Conservation (phyloP, 2,329 filamentous ascomycete genomes). For the Calonectria hawksworthii region DNA sequence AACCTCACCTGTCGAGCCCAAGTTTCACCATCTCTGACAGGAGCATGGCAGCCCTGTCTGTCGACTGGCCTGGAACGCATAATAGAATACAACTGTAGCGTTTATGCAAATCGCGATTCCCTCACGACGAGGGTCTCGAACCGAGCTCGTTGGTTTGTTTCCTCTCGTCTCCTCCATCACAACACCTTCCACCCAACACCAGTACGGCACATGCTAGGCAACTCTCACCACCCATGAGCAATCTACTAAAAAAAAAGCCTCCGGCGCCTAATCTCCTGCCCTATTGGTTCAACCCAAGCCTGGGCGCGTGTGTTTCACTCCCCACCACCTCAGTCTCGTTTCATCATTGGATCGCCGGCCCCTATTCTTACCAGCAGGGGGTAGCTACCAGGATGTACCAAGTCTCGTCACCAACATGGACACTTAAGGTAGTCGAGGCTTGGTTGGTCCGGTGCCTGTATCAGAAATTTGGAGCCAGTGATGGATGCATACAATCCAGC, state of each 20-base stretch:
- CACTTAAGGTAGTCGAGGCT: background rate
- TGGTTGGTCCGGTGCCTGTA: conserved; percentile 41
- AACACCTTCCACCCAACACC: background rate
- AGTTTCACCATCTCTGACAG: conserved; percentile 30
- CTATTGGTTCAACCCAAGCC: conserved; percentile 44
- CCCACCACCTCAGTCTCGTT: conserved; percentile 39
- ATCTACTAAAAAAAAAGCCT: conserved; percentile 28
- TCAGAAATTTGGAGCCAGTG: conserved; percentile 31
- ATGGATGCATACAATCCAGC: background rate
- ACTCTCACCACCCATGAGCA: conserved; percentile 15
- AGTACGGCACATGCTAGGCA: background rate
- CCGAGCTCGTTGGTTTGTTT: background rate
- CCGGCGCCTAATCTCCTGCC: conserved; percentile 47
- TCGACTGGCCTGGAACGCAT: conserved; percentile 8
- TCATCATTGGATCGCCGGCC: conserved; percentile 40
- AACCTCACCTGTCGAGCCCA: background rate
- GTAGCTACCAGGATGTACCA: background rate
- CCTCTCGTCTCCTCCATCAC: background rate
- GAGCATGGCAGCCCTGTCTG: conserved; percentile 13
- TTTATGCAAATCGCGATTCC: conserved; percentile 10
- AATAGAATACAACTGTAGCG: conserved; percentile 6
- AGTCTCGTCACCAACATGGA: background rate
- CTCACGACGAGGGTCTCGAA: background rate
- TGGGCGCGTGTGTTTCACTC: conserved; percentile 47
- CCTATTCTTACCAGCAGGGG: conserved; percentile 10